These are phyloP conservation scores for Phaeophleospora eucalypticola DNA, from an alignment of 2,329 filamentous ascomycete genomes.

Conservation along the genomic window DNA sequence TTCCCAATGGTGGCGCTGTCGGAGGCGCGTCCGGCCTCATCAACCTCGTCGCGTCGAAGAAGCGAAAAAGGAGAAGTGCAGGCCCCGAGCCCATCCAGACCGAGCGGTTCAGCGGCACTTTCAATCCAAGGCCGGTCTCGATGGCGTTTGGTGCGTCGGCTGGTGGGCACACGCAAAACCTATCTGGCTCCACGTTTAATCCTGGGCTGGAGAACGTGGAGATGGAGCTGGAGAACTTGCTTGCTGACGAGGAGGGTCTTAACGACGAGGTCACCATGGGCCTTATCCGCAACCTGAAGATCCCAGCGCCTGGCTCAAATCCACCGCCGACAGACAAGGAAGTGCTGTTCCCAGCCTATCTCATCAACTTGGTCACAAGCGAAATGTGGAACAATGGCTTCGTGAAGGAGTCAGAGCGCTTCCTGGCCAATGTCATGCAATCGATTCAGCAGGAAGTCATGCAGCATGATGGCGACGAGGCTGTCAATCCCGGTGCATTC, in stretches of 20 bases:
- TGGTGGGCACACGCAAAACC: slow-evolving; percentile 62
- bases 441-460: slow-evolving; percentile 99
- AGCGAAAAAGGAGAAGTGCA: slow-evolving; percentile 89
- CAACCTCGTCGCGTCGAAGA: slow-evolving; percentile 95
- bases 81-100: slow-evolving; percentile 79
- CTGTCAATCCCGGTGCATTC: slow-evolving; percentile 94
- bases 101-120: slow-evolving; percentile 86
- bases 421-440: slow-evolving; percentile 99
- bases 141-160: slow-evolving; percentile 74
- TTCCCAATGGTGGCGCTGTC: slow-evolving; percentile 57
- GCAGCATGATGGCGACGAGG: slow-evolving; percentile 96
- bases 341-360: slow-evolving; percentile 94
- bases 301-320: slow-evolving; percentile 79
- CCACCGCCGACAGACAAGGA: slow-evolving; percentile 96
- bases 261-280: slow-evolving; percentile 98
- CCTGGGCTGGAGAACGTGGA: slow-evolving; percentile 86
- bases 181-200: slow-evolving; percentile 72
- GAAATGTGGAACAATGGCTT: slow-evolving; percentile 99
- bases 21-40: slow-evolving; percentile 71
- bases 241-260: slow-evolving; percentile 90
- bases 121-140: slow-evolving; percentile 91
- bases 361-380: slow-evolving; percentile 97
- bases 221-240: slow-evolving; percentile 85
- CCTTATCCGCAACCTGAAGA: slow-evolving; percentile 93
- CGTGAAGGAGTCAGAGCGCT: slow-evolving; percentile 97